These are phyloP conservation scores for Monosporascus sp. DNA, from an alignment of 2,329 filamentous ascomycete species.

Conservation along the genomic window DNA sequence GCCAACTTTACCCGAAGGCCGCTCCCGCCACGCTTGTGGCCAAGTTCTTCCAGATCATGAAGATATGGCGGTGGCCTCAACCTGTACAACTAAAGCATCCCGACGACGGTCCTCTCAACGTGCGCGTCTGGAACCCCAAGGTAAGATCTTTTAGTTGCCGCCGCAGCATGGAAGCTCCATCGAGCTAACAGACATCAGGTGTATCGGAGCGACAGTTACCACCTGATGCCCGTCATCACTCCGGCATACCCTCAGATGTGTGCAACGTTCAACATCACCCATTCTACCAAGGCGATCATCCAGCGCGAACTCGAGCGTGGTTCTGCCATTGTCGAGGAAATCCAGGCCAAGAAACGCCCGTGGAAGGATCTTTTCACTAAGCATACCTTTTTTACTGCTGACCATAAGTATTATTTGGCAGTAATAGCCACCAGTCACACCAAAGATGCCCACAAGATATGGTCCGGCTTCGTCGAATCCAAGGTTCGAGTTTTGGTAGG, in stretches of 20 bases:
- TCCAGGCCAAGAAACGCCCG: constrained; percentile 67
- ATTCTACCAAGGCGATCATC: constrained; percentile 80
- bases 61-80: constrained; percentile 87
- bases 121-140: constrained; percentile 92
- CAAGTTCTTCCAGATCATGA: constrained; percentile 93
- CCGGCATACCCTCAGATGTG: constrained; percentile 98
- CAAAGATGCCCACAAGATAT: constrained; percentile 78
- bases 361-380: constrained; percentile 89
- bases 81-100: constrained; percentile 88
- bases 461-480: constrained; percentile 90
- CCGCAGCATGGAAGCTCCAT: constrained; percentile 3
- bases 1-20: constrained; percentile 91
- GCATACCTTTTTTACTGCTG: constrained; percentile 87
- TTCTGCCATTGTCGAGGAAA: constrained; percentile 70
- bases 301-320: constrained; percentile 76
- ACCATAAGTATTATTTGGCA: constrained; percentile 93
- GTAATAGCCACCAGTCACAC: constrained; percentile 78
- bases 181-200: constrained; percentile 41
- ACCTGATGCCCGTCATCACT: constrained; percentile 97
- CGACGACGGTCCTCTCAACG: constrained; percentile 73
- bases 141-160: constrained; percentile 36
- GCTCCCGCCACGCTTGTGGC: constrained; percentile 81
- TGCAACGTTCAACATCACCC: constrained; percentile 87
- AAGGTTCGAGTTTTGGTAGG: constrained; percentile 83
- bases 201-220: constrained; percentile 74